phyloP scores from a whole-genome alignment of 306 rosid genomes.

The Fragaria vesca region DNA sequence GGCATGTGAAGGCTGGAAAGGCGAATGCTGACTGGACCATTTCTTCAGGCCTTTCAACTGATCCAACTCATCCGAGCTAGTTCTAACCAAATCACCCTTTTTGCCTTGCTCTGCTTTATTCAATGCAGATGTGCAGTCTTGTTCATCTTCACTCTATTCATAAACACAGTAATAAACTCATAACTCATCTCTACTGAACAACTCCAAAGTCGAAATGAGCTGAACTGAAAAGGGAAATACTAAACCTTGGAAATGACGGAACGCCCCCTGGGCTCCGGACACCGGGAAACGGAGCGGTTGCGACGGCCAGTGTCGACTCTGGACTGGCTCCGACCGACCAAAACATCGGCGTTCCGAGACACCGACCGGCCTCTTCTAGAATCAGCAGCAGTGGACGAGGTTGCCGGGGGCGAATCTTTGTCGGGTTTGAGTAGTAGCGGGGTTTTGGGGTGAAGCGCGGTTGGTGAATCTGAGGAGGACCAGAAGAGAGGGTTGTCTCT shows the following conservation, averaged over 20 bases:
- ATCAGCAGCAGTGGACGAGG: constrained; percentile 13
- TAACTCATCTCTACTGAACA: background rate
- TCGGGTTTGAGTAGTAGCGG: constrained; percentile 10
- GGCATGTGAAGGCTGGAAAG: constrained; percentile 37
- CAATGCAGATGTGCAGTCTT: constrained; percentile 20
- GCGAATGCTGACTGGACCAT: too few relatives aligned
- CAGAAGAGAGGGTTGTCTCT: constrained; percentile 85
- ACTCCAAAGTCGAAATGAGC: background rate
- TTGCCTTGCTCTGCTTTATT: constrained; percentile 24
- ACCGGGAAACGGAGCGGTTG: constrained; percentile 59
- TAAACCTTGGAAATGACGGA: constrained; percentile 64
- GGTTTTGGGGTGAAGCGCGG: constrained; percentile 16
- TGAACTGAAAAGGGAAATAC: background rate
- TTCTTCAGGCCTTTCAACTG: constrained; percentile 39
- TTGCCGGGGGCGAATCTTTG: constrained; percentile 14
- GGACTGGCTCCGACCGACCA: constrained; percentile 38
- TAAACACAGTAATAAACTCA: constrained; percentile 23
- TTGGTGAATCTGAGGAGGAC: constrained; percentile 26
- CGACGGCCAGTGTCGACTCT: constrained; percentile 47
- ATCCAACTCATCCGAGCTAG: constrained; percentile 35
- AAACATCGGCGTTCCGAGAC: constrained; percentile 30
- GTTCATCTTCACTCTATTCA: constrained; percentile 80
- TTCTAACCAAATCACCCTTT: constrained; percentile 39
- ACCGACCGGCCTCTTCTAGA: constrained; percentile 48
- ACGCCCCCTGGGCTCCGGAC: constrained; percentile 47